Evolutionary conservation across 2,329 filamentous ascomycete species (phyloP), one percentile per base, ranked within the genome.

Genomic region (Samsoniella hepiali): DNA sequence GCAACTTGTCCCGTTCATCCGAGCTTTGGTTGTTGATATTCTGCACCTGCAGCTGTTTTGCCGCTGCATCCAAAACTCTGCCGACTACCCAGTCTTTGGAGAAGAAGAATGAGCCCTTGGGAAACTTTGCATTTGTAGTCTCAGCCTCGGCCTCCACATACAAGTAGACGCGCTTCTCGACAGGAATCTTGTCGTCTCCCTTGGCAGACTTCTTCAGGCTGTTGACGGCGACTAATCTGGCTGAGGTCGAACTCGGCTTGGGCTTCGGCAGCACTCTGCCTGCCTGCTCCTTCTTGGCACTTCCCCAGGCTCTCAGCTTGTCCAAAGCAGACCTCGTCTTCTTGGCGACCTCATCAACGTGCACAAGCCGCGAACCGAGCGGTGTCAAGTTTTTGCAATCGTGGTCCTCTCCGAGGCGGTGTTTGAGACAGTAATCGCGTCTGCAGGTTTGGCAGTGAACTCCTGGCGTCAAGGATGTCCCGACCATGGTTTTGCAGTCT

Each of bases 51-150:
- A 96, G 74, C 63, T 84, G 84, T 75, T 85, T 88, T 0, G 92
- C 91, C 17, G 91, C 91, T 5, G 88, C 84, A 72, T 96, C 92
- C 60, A 96, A 77, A 27, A 95, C 82, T 55, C 92, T 81, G 0
- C 95, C 95, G 1, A 98, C 85, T n/a, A 90, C 94, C 92, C 92
- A 98, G 64, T 96, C 91, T 69, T 84, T 84, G 65, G 85, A 88
- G 74, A 90, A 96, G 74, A 88, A 96, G 75, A 94, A 93, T 65
- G 90, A 86, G 8, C 90, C 91, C 71, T 87, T 90, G 4, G 93
- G 93, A 50, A 91, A 87, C 75, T 96, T 96, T 7, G 90, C 87
- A 59, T 87, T 90, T 1, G 93, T 89, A 0, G 92, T 96, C 70
- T 91, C 91, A 10, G 91, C 91, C 71, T 93, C 92, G 0, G 94